Evolutionary conservation across 306 rosid genomes (phyloP).

Genomic region (Adenanthera pavonina): DNA sequence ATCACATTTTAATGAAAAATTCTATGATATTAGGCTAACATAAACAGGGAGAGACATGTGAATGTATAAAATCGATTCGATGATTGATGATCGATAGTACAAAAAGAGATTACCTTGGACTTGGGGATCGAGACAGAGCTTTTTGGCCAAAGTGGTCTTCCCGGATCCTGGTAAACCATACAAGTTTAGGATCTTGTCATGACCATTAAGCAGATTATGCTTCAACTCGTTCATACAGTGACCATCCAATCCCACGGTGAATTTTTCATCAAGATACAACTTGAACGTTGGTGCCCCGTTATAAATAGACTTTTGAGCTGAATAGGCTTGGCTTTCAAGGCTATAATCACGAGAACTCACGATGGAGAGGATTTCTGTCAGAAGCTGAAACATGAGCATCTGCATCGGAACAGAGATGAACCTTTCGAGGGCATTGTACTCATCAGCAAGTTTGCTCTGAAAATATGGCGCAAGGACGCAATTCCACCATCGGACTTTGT

Average conservation of each 20-base stretch:
- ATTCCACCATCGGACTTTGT: no score
- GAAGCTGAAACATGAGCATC: neutral
- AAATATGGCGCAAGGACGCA: no score
- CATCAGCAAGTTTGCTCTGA: neutral
- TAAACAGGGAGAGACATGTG: neutral
- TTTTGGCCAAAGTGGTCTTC: neutral
- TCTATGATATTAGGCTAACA: neutral
- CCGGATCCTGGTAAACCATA: conserved; percentile 12
- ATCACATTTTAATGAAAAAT: no score
- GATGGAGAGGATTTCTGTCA: neutral
- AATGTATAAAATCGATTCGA: neutral
- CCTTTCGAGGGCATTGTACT: neutral
- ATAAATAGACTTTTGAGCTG: neutral
- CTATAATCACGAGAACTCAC: neutral
- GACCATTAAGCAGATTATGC: neutral
- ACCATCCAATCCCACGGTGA: neutral
- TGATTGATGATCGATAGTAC: neutral
- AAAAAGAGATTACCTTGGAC: neutral
- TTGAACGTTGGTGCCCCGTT: neutral
- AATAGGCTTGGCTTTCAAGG: neutral
- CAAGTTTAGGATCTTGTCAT: neutral
- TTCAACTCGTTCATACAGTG: neutral
- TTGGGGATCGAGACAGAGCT: neutral
- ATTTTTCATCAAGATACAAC: neutral
- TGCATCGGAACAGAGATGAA: neutral